A percentile compares a stretch with the other conserved stretches of the same genome.
Evolutionary conservation across 306 rosid genomes (phyloP).

Genomic region (Cicer yamashitae): DNA sequence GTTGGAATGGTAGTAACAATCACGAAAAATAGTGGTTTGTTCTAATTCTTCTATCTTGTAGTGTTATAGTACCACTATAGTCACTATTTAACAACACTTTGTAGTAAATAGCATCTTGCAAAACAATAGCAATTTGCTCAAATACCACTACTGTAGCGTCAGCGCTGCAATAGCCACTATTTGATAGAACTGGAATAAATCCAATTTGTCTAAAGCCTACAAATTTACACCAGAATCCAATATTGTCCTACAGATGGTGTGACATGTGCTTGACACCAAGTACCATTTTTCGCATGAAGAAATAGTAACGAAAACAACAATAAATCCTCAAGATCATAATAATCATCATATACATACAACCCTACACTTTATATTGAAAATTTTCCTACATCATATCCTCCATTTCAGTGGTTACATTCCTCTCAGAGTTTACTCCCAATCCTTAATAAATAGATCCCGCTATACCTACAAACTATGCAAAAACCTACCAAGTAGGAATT

Average conservation of each 20-base stretch:
- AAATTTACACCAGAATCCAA: too few relatives aligned
- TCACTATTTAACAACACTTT: too few relatives aligned
- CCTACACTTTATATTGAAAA: neutral
- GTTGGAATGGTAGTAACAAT: neutral
- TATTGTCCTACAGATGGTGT: too few relatives aligned
- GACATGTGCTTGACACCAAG: neutral
- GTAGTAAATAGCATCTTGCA: too few relatives aligned
- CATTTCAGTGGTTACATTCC: neutral
- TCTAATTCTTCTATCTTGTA: too few relatives aligned
- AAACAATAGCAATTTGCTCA: too few relatives aligned
- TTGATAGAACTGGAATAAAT: too few relatives aligned
- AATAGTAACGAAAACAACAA: neutral
- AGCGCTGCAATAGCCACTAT: too few relatives aligned
- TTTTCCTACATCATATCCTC: neutral
- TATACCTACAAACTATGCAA: neutral
- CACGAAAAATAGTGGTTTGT: too few relatives aligned
- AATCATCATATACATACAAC: neutral
- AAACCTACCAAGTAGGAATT: neutral
- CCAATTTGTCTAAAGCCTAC: too few relatives aligned
- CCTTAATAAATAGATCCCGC: neutral
- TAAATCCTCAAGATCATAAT: neutral
- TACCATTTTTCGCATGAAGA: neutral
- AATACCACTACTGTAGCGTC: too few relatives aligned
- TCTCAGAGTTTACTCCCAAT: neutral
- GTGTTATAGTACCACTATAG: too few relatives aligned